Base-by-base conservation (phyloP, 225 moss, liverwort and hornwort genomes). In the Climacium dendroides region DNA sequence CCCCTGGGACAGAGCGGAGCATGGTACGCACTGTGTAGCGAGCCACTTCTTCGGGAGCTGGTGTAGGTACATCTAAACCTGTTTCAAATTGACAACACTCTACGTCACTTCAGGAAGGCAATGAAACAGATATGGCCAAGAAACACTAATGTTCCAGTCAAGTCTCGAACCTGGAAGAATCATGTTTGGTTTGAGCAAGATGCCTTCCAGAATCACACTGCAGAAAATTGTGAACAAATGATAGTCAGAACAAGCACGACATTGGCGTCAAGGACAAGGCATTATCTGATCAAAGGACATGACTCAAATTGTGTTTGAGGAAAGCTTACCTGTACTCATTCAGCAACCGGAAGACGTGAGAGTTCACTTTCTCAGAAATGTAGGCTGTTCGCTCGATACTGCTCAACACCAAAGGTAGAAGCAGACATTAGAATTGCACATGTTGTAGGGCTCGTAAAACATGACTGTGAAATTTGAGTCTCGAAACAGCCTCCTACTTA, bases 151-250 rank as follows among this genome's bases (percentile, higher is more conserved):
- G 48, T 39, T 80, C 79, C 35, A 61, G 55, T 54, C 54, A 66
- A 54, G 87, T 87, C 70, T 77, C 84, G 72, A 92, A 96, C 98
- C 98, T 70, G 98, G 98, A 85, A 99, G 97, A 82, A 99, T 99
- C 98, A 99, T 99, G 91, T 99, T 99, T 50, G 98, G 98, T 79
- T 99, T 99, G 91, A 99, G 90, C 90, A 99, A 92, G 86, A 99
- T 97, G 78, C 98, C 98, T 92, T 99, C 98, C 81, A 99, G 90
- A 79, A 99, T 99, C 59, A 99, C 96, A 72, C 98, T 98, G 98
- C 89, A 79, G 35, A 79, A 77, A 48, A 53, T 53, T 52, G 79
- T 47, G 37, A 85, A 87, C 64, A 28, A 55, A 74, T 54, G 54
- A 54, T 52, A 65, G 67, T 90, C 74, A 92, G 85, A 85, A 72